Percentiles rank a stretch among this genome's conserved stretches.
phyloP scores from a whole-genome alignment of 2,329 filamentous ascomycete genomes.

The Aspergillus tamarii region DNA sequence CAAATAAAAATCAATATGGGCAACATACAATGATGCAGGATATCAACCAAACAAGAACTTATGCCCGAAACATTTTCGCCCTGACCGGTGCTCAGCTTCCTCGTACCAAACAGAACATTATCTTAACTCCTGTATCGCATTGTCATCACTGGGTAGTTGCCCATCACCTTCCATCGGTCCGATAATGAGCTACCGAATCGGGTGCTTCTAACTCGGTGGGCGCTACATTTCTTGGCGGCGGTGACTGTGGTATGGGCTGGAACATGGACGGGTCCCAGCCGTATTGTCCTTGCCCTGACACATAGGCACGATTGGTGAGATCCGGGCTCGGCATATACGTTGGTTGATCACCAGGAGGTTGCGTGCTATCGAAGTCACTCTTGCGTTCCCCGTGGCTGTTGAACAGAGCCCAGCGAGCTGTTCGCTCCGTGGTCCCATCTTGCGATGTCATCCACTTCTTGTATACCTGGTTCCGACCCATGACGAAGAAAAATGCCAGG shows the following conservation, averaged over 20 bases:
- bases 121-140: neutral
- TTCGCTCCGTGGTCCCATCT: slow-evolving; percentile 35
- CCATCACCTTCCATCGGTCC: neutral
- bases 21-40: neutral
- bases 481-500: slow-evolving; percentile 44
- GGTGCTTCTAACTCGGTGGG: slow-evolving; percentile 7
- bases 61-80: neutral
- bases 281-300: neutral
- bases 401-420: slow-evolving; percentile 37
- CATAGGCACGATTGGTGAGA: slow-evolving; percentile 3
- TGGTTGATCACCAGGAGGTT: slow-evolving; percentile 4
- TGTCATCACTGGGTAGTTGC: neutral
- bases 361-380: slow-evolving; percentile 10
- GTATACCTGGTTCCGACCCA: slow-evolving; percentile 41
- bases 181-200: neutral
- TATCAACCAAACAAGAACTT: neutral
- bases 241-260: neutral
- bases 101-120: neutral
- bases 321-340: slow-evolving; percentile 10
- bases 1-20: neutral
- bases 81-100: neutral
- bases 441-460: slow-evolving; percentile 38
- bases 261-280: slow-evolving; percentile 7
- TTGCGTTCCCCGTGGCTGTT: slow-evolving; percentile 18
- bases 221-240: neutral